Percentiles rank a stretch among this genome's conserved stretches.
These are phyloP conservation scores for Cylindrotheca fusiformis DNA, from an alignment of 108 stramenopile species.

Conservation along the genomic window DNA sequence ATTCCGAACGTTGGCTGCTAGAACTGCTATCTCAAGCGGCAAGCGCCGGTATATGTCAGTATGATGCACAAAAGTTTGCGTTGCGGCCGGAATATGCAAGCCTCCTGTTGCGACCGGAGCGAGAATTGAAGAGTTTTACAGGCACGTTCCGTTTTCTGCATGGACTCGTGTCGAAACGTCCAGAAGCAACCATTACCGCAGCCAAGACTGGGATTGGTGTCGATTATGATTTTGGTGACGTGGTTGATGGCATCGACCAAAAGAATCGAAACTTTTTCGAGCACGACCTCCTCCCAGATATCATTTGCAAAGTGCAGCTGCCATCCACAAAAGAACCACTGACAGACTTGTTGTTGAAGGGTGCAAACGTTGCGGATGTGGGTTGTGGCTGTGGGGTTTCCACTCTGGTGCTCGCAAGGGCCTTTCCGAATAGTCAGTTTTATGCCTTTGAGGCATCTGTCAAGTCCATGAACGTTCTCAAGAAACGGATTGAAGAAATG, in stretches of 20 bases:
- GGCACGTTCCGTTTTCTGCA: too few relatives aligned
- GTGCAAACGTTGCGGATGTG: constrained; percentile 21
- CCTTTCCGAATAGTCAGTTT: constrained; percentile 13
- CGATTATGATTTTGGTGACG: constrained; percentile 19
- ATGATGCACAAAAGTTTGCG: too few relatives aligned
- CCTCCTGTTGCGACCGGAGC: constrained; percentile 12
- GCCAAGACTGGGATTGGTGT: constrained; percentile 18
- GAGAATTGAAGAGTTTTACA: too few relatives aligned
- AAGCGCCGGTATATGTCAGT: constrained; percentile 13
- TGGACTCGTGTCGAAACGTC: too few relatives aligned
- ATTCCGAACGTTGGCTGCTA: constrained; percentile 12
- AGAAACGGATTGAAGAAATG: too few relatives aligned
- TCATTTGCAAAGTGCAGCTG: too few relatives aligned
- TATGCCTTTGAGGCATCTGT: constrained; percentile 26
- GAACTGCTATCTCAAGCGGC: constrained; percentile 18
- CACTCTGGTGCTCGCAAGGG: constrained; percentile 15
- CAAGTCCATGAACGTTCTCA: too few relatives aligned
- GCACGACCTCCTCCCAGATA: too few relatives aligned
- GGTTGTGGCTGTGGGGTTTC: constrained; percentile 29
- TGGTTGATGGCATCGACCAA: constrained; percentile 18
- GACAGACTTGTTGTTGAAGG: not conserved
- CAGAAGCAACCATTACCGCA: constrained; percentile 17
- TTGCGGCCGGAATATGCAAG: constrained; percentile 15
- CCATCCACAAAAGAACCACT: constrained; percentile 2
- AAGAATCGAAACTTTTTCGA: constrained; percentile 16